Evolutionary conservation across 768 basidiomycete species (phyloP).

Genomic region (Lentinus brumalis): DNA sequence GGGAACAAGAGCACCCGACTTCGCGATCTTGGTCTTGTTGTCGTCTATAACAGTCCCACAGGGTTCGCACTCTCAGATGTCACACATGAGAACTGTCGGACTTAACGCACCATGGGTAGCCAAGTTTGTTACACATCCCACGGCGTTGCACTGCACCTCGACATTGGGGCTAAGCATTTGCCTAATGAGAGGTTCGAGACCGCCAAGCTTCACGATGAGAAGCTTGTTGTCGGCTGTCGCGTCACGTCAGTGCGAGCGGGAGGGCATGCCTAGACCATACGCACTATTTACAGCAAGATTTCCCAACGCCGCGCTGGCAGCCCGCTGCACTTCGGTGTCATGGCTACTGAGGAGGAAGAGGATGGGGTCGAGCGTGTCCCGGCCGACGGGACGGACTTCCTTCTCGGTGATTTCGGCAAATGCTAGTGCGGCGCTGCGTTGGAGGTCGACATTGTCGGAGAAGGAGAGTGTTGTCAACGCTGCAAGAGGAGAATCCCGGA

Average conservation of each 20-base stretch:
- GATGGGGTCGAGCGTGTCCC: constrained; percentile 97
- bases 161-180: constrained; percentile 99
- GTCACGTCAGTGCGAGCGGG: constrained; percentile 18
- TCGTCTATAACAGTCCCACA: constrained; percentile 62
- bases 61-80: no score
- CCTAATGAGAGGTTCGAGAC: constrained; percentile 94
- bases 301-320: constrained; percentile 95
- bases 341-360: constrained; percentile 96
- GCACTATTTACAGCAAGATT: constrained; percentile 97
- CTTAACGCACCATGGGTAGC: constrained; percentile 86
- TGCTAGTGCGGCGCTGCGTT: constrained; percentile 95
- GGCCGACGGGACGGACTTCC: constrained; percentile 93
- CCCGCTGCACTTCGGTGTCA: constrained; percentile 98
- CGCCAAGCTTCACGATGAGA: constrained; percentile 96
- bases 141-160: constrained; percentile 99
- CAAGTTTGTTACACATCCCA: constrained; percentile 97
- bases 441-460: constrained; percentile 98
- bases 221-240: constrained; percentile 93
- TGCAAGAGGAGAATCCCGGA: constrained; percentile 86
- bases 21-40: constrained; percentile 99
- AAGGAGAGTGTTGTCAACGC: constrained; percentile 97
- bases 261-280: constrained; percentile 36
- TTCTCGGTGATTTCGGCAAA: constrained; percentile 99
- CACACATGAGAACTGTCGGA: no score
- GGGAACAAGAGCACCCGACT: constrained; percentile 97